A percentile compares a stretch with the other conserved stretches of the same genome.
phyloP scores from a whole-genome alignment of 495 filamentous ascomycete genomes.

The Oidiodendron maius region DNA sequence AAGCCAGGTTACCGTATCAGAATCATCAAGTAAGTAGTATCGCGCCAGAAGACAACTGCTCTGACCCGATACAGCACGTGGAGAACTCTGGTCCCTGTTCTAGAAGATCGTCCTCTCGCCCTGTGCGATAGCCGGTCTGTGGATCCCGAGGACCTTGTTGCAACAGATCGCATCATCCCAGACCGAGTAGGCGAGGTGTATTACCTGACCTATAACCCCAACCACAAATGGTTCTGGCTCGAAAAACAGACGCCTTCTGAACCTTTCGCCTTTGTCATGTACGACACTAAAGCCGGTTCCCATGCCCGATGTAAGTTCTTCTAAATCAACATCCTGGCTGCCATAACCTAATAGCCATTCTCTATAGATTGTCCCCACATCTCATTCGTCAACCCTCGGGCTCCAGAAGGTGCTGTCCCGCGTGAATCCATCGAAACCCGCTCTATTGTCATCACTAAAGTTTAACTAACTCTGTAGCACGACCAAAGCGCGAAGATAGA shows the following conservation, averaged over 20 bases:
- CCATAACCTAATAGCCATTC: neutral
- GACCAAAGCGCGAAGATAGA: too few relatives aligned
- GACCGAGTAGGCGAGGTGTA: conserved; percentile 12
- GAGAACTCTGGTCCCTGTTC: conserved; percentile 11
- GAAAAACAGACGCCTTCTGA: conserved; percentile 14
- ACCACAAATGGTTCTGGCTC: conserved; percentile 19
- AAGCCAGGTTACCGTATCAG: conserved; percentile 10
- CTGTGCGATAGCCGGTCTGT: conserved; percentile 18
- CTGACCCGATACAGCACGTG: conserved; percentile 7
- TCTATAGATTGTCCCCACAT: conserved; percentile 19
- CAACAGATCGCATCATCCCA: conserved; percentile 11
- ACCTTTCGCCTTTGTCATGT: conserved; percentile 15
- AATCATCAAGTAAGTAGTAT: conserved; percentile 14
- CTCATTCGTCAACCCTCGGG: conserved; percentile 15
- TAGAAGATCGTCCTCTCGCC: conserved; percentile 16
- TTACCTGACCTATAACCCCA: conserved; percentile 14
- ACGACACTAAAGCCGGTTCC: conserved; percentile 12
- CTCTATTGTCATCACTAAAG: conserved; percentile 16
- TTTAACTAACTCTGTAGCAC: too few relatives aligned
- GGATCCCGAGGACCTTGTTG: conserved; percentile 10
- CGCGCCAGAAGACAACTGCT: neutral
- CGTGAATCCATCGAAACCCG: conserved; percentile 19
- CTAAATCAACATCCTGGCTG: neutral
- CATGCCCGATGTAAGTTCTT: conserved; percentile 16
- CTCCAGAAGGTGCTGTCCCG: conserved; percentile 10